Percentiles rank a stretch among this genome's conserved stretches.
These are phyloP conservation scores for Fusarium tjaetaba DNA, from an alignment of 2,329 filamentous ascomycete species.

Conservation along the genomic window DNA sequence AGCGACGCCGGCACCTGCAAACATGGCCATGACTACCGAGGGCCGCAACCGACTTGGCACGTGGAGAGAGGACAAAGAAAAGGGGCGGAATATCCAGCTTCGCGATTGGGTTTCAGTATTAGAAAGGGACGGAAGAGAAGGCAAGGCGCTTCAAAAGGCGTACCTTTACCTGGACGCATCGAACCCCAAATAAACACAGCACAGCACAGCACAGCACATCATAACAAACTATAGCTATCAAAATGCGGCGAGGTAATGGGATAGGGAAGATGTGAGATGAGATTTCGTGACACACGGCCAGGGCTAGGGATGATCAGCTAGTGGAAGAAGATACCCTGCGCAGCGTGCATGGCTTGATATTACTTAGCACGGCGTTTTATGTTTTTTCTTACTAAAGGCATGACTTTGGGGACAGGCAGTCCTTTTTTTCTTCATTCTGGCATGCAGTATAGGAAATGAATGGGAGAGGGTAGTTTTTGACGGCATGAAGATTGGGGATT, in stretches of 20 bases:
- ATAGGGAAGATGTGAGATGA: conserved; percentile 3
- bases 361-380: conserved; percentile 51
- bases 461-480: not conserved
- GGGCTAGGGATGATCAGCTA: conserved; percentile 24
- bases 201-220: conserved; percentile 20
- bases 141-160: conserved; percentile 68
- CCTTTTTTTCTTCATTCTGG: conserved; percentile 10
- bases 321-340: conserved; percentile 49
- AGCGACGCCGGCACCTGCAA: conserved; percentile 45
- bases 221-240: conserved; percentile 8
- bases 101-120: conserved; percentile 84
- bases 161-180: conserved; percentile 64
- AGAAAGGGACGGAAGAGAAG: conserved; percentile 79
- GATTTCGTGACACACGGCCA: conserved; percentile 21
- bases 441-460: conserved; percentile 23
- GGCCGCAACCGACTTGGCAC: conserved; percentile 74
- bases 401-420: conserved; percentile 33
- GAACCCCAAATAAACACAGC: conserved; percentile 50
- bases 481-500: conserved; percentile 1
- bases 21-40: conserved; percentile 62
- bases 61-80: conserved; percentile 81
- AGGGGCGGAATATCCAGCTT: conserved; percentile 82
- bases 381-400: conserved; percentile 34
- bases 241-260: conserved; percentile 31
- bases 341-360: conserved; percentile 45